Base-by-base conservation (phyloP, 176 grass and related monocot species). In the Triticum urartu region DNA sequence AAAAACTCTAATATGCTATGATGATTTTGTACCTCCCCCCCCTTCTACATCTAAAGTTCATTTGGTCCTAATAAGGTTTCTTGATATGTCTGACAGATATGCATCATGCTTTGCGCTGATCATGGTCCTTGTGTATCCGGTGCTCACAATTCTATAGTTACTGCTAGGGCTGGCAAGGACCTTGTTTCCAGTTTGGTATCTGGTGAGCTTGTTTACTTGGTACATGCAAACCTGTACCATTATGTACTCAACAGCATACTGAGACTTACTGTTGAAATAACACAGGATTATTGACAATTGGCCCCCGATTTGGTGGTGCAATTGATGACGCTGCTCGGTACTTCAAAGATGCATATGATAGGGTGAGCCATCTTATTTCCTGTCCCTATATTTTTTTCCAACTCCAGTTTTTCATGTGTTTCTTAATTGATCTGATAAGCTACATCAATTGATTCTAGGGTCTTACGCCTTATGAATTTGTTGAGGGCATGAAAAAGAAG, bases 401-500 rank as follows among this genome's bases (percentile, higher is more conserved):
- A 58, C 62, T 77, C 21, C 58, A 88, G 56, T 59, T 68, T 70
- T 81, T 62, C 13, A n/a, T 68, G 33, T 39, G 11, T 84, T 38
- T 25, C 50, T 69, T 78, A 75, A 11, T 33, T 60, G 34, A 12
- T 79, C 58, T 87, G 62, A 81, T 87, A 67, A 8, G 50, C 64
- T 36, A 10, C 14, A 77, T 78, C 42, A 81, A 77, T 69, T 76
- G 14, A 28, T 84, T 62, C 34, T 70, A 99, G 97, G 80, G 89
- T 59, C 90, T 99, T 68, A 99, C 94, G 0, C 94, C 97, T 69
- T 99, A 99, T 9, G 97, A 99, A 81, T 99, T 96, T 88, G 97
- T 99, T 72, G 97, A 99, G 91, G 87, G 89, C 60, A 99, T 99
- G 97, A 99, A 99, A 90, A 99, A 96, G 87, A 99, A 99, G 88